Conservation (phyloP, 116 monocot species). For the Posidonia oceanica region DNA sequence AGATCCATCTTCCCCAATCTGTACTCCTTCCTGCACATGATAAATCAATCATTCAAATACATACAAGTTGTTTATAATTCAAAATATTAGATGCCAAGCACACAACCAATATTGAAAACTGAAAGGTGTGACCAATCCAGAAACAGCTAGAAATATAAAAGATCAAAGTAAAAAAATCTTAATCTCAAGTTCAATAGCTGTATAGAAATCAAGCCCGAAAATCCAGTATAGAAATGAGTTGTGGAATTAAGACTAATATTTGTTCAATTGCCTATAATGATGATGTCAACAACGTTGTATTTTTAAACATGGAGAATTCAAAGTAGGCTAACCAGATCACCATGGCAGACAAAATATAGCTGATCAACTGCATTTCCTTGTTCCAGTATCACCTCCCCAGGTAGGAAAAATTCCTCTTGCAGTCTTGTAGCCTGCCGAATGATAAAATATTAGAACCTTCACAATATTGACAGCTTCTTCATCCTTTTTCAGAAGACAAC, state of each 20-base stretch:
- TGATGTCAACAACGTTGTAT: no score
- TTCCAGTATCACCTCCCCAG: conserved; percentile 84
- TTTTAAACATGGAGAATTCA: not conserved
- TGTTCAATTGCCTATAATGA: no score
- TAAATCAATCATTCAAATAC: no score
- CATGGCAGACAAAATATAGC: conserved; percentile 84
- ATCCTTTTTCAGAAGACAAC: no score
- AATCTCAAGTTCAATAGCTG: not conserved
- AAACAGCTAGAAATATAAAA: not conserved
- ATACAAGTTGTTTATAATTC: not conserved
- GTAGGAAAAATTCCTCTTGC: conserved; percentile 91
- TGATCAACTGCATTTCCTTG: conserved; percentile 86
- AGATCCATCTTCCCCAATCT: conserved; percentile 57
- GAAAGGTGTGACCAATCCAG: not conserved
- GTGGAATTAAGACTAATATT: no score
- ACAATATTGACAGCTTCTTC: no score
- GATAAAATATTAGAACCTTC: conserved; percentile 3
- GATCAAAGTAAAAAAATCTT: not conserved
- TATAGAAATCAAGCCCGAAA: not conserved
- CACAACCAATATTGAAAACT: not conserved
- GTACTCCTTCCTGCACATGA: conserved; percentile 55
- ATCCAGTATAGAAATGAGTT: no score
- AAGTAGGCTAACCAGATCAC: conserved; percentile 38
- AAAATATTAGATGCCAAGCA: not conserved
- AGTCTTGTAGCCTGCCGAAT: conserved; percentile 48